Evolutionary conservation across 495 filamentous ascomycete species (phyloP), one percentile per base, ranked within the genome.

Genomic region (Paragyromitra xinjiangensis): DNA sequence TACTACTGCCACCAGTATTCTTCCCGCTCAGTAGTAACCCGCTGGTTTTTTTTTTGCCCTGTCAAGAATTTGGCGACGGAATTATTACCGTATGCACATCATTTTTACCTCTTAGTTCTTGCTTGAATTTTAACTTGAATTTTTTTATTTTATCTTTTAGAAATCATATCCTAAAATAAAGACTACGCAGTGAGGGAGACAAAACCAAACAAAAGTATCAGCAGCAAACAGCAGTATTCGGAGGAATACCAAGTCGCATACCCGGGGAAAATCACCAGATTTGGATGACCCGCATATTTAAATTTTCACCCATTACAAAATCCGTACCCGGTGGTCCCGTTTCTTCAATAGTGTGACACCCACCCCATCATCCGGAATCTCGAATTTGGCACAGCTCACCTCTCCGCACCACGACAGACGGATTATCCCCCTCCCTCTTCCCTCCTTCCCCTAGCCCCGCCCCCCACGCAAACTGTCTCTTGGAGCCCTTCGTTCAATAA

Each of bases 271-370:
- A 69, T 69, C 51, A 22, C 51, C 26, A 68, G 55, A 44, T 58
- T 56, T 69, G 16, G 51, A n/a, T 39, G 26, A 34, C 55, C 50
- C 50, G 50, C 53, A 62, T 26, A 63, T 71, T 44, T 39, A 64
- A 64, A 64, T 71, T 71, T 64, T 71, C 58, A 71, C 56, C 14
- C 58, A 40, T 42, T 40, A 8, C 14, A 70, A 69, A 56, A 7
- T 29, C 29, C 56, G 48, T 69, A 44, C 65, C 65, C 51, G 66
- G 67, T 34, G 55, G 50, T 53, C 50, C 50, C 50, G 56, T 59
- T 71, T 51, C 56, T 71, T 53, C 69, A 71, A 63, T 19, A 42
- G 69, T 63, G 58, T 64, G 42, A 71, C 58, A 64, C 59, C 59
- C 56, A 70, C 65, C 56, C 26, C 37, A 70, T 37, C 68, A 71